Conservation (phyloP, 305 asterid genomes). For the Solanum hybrid region DNA sequence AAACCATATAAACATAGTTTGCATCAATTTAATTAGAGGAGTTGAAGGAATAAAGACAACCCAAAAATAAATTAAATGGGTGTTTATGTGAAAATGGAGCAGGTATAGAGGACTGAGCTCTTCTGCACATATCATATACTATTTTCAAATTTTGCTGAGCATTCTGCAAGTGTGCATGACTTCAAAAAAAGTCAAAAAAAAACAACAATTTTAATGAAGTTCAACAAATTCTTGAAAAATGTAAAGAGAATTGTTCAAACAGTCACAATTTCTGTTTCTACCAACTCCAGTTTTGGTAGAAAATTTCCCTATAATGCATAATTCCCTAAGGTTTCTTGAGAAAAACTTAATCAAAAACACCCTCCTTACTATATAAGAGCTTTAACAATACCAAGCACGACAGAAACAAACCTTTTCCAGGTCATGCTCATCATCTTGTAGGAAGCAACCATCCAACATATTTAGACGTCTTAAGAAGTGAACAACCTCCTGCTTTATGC, state of each 20-base stretch:
- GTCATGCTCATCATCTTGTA: conserved; percentile 26
- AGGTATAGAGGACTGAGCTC: background rate
- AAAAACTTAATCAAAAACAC: background rate
- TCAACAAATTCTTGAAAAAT: background rate
- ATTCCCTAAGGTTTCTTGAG: background rate
- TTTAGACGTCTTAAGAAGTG: conserved; percentile 45
- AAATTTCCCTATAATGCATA: background rate
- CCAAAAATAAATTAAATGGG: background rate
- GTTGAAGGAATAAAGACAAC: background rate
- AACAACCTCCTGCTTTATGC: conserved; percentile 45
- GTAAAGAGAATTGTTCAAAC: background rate
- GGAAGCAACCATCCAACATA: conserved; percentile 34
- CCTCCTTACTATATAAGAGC: background rate
- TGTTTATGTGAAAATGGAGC: background rate
- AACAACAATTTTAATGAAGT: background rate
- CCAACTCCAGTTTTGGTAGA: background rate
- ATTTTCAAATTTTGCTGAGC: background rate
- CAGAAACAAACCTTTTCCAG: conserved; percentile 64
- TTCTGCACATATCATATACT: background rate
- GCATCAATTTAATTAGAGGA: background rate
- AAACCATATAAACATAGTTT: conserved; percentile 1
- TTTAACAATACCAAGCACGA: background rate
- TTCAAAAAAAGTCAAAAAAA: background rate
- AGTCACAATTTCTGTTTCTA: background rate
- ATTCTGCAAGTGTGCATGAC: background rate